Evolutionary conservation across 1,284 basidiomycete species (phyloP), one percentile per base, ranked within the genome.

Genomic region (Exobasidium cylindrosporum): DNA sequence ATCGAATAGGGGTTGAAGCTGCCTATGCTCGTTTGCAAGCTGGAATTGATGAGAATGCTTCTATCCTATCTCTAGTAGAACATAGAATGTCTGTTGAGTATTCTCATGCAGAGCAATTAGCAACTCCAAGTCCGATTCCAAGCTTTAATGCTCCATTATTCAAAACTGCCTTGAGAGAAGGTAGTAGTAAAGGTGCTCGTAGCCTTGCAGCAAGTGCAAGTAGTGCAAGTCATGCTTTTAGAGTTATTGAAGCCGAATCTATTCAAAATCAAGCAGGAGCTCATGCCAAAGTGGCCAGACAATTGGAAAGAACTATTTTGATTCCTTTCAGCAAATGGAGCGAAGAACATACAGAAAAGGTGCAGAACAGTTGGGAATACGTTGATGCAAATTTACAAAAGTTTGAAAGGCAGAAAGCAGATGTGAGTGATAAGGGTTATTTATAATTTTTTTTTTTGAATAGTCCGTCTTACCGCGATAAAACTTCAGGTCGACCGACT

Each of bases 271-370:
- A 77, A 21, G 69, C 71, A 14, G 68, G 68, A 26, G 64, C 65
- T 7, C 73, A 76, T 58, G 62, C 64, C 31, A 66, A 65, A 44
- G 63, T 72, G 1, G 76, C 76, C 3, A 63, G 64, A 30, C 56
- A 61, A 13, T 65, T 79, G 35, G 68, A 78, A 45, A 60, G 61
- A 32, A 59, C 54, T 28, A 72, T 77, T 49, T 59, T 78, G 31
- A 60, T 58, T 14, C 76, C 77, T 1, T 79, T 79, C 43, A 58
- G 65, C 30, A 66, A 72, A 54, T 79, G 77, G 77, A 66, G 68
- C 0, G 63, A 54, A 3, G 66, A 70, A 13, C 77, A 79, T 54
- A 53, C 58, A 1, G 63, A 66, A 21, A 66, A 74, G 28, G 62
- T 79, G 31, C 58, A 60, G 13, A 46, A 52, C 10, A 78, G 74